A percentile compares a stretch with the other conserved stretches of the same genome.
Conservation (phyloP, 1,284 basidiomycete species). For the Papiliotrema laurentii region DNA sequence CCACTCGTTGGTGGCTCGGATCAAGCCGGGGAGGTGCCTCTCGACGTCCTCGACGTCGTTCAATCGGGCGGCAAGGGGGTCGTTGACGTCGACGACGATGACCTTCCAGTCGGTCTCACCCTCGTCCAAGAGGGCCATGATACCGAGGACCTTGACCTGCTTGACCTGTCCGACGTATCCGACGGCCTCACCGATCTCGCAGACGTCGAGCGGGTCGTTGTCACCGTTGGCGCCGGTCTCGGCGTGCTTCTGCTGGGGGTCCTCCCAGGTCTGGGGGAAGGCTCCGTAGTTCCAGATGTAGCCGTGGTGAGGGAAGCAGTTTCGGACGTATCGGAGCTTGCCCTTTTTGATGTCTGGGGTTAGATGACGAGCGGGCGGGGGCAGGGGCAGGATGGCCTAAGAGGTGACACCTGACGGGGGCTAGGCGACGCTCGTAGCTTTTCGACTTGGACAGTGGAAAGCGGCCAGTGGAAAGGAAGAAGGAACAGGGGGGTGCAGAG, state of each 20-base stretch:
- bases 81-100: constrained; percentile 93
- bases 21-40: constrained; percentile 92
- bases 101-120: constrained; percentile 99
- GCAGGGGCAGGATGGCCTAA: no score
- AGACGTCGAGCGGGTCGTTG: constrained; percentile 99
- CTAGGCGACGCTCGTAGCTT: no score
- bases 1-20: constrained; percentile 94
- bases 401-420: no score
- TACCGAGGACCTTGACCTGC: constrained; percentile 99
- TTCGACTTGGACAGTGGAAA: no score
- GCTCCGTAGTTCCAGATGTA: constrained; percentile 95
- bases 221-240: constrained; percentile 99
- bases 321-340: constrained; percentile 93
- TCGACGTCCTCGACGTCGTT: constrained; percentile 99
- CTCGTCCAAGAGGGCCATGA: constrained; percentile 98
- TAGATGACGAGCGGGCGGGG: neutral
- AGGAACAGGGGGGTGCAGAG: neutral
- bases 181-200: constrained; percentile 99
- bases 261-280: constrained; percentile 99
- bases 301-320: constrained; percentile 99
- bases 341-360: constrained; percentile 55
- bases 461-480: no score
- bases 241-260: constrained; percentile 78
- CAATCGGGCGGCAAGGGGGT: constrained; percentile 91
- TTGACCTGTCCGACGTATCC: constrained; percentile 98